Evolutionary conservation across 2,329 filamentous ascomycete species (phyloP).

Genomic region (Penicillium sp.): DNA sequence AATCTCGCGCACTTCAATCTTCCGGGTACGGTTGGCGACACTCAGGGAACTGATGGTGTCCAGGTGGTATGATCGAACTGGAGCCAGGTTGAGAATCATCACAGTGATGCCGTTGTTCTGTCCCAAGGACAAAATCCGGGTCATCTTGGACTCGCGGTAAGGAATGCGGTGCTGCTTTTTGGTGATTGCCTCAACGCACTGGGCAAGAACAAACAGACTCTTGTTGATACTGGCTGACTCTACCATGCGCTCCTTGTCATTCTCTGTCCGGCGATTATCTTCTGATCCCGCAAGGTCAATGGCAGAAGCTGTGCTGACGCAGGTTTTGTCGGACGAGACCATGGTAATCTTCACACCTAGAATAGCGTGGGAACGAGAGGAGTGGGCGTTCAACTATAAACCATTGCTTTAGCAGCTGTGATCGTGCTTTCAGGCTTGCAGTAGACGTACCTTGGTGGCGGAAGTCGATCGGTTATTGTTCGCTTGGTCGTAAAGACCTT

Average conservation of each 20-base stretch:
- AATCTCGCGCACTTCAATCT: slow-evolving; percentile 92
- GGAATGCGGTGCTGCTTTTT: slow-evolving; percentile 76
- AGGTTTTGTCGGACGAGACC: slow-evolving; percentile 67
- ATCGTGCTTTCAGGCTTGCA: background rate
- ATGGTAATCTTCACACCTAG: slow-evolving; percentile 87
- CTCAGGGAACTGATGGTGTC: slow-evolving; percentile 93
- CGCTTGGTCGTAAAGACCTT: slow-evolving; percentile 84
- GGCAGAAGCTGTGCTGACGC: slow-evolving; percentile 83
- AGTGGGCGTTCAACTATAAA: slow-evolving; percentile 77
- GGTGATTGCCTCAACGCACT: slow-evolving; percentile 94
- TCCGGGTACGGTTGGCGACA: slow-evolving; percentile 92
- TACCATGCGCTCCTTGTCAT: slow-evolving; percentile 88
- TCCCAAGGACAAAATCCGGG: slow-evolving; percentile 84
- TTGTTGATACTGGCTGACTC: slow-evolving; percentile 98
- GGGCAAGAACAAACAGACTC: slow-evolving; percentile 88
- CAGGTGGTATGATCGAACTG: slow-evolving; percentile 87
- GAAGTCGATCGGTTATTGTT: slow-evolving; percentile 90
- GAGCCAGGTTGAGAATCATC: slow-evolving; percentile 95
- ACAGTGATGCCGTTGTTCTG: slow-evolving; percentile 95
- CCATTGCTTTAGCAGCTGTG: slow-evolving; percentile 18
- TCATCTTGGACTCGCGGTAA: slow-evolving; percentile 97
- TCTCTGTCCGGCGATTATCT: slow-evolving; percentile 92
- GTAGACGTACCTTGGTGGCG: slow-evolving; percentile 68
- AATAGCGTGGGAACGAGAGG: slow-evolving; percentile 86
- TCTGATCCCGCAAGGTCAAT: slow-evolving; percentile 96